phyloP scores from a whole-genome alignment of 352 stramenopile genomes.

The Phytophthora hibernalis region DNA sequence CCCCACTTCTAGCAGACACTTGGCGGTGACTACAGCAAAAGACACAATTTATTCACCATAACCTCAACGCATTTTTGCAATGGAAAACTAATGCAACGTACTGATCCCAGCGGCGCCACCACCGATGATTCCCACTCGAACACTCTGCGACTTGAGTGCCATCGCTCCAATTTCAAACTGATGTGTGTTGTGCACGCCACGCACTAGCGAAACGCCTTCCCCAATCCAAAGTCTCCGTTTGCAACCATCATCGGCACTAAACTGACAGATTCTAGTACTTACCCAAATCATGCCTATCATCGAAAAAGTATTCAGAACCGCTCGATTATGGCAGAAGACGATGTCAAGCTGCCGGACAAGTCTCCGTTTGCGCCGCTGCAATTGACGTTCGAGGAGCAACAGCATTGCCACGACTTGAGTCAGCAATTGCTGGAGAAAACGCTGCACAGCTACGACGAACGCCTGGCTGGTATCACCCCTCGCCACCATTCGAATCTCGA shows the following conservation, averaged over 20 bases:
- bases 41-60: not conserved
- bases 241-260: conserved; percentile 2
- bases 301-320: conserved; percentile 1
- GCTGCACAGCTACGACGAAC: conserved; percentile 49
- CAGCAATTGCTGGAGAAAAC: conserved; percentile 46
- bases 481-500: conserved; percentile 38
- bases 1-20: conserved; percentile 66
- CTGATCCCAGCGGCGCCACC: conserved; percentile 78
- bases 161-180: conserved; percentile 27
- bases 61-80: not conserved
- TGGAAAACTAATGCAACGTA: conserved; percentile 35
- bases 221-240: conserved; percentile 20
- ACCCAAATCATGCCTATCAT: not conserved
- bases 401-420: conserved; percentile 42
- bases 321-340: not conserved
- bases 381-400: conserved; percentile 39
- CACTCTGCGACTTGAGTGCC: conserved; percentile 21
- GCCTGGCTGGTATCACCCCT: conserved; percentile 28
- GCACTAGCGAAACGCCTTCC: conserved; percentile 15
- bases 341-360: conserved; percentile 24
- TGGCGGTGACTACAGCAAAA: conserved; percentile 62
- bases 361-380: conserved; percentile 45
- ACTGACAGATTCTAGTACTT: not conserved
- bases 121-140: conserved; percentile 75
- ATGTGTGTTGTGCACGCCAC: not conserved